Percentiles rank a stretch among this genome's conserved stretches.
These are phyloP conservation scores for Pholiota conissans DNA, from an alignment of 768 basidiomycete species.

Conservation along the genomic window DNA sequence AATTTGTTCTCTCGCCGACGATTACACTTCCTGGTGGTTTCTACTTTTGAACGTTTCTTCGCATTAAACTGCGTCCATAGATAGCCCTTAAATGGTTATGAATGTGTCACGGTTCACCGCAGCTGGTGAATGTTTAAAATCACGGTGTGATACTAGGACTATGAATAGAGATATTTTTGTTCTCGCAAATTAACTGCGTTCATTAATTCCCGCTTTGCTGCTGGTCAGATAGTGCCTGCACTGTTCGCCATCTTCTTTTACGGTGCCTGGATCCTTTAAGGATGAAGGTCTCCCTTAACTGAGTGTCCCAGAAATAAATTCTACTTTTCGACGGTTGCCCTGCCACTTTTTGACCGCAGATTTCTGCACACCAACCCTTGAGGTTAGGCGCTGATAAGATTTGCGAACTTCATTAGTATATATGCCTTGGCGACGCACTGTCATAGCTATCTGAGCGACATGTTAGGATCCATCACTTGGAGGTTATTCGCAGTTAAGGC, in stretches of 20 bases:
- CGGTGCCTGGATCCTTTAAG: too few species aligned
- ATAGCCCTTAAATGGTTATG: not conserved
- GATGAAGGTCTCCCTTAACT: too few species aligned
- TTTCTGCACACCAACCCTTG: too few species aligned
- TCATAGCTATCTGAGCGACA: not conserved
- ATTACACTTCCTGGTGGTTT: constrained; percentile 5
- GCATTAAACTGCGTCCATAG: not conserved
- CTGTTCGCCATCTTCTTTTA: too few species aligned
- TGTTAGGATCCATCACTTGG: not conserved
- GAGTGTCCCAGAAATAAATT: too few species aligned
- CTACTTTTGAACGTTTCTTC: not conserved
- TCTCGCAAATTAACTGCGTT: not conserved
- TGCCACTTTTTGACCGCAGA: too few species aligned
- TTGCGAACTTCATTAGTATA: too few species aligned
- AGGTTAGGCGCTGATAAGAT: too few species aligned
- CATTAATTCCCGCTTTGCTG: not conserved
- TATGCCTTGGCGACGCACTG: too few species aligned
- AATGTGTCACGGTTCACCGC: not conserved
- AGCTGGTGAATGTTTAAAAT: not conserved
- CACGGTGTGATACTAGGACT: not conserved
- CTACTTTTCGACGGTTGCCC: too few species aligned
- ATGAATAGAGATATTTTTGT: not conserved
- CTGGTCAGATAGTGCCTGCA: too few species aligned
- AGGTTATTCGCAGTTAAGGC: not conserved
- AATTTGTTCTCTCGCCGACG: not conserved